These are phyloP conservation scores for Apiospora saccharicola DNA, from an alignment of 2,329 filamentous ascomycete genomes.

Conservation along the genomic window DNA sequence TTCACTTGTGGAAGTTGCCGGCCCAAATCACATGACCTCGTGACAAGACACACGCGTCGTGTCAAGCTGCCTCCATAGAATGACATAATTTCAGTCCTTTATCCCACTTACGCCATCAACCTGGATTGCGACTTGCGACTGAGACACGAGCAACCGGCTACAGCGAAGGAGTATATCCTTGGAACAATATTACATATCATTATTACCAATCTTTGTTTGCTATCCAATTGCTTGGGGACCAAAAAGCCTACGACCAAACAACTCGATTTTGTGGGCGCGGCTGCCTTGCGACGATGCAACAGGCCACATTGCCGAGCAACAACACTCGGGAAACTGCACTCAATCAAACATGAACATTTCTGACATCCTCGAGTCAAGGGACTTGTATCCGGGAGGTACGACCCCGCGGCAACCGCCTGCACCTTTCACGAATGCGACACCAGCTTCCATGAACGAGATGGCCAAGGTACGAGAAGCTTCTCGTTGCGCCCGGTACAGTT, in stretches of 20 bases:
- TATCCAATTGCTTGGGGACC: background rate
- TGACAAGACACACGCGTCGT: background rate
- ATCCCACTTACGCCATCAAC: background rate
- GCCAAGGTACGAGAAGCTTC: background rate
- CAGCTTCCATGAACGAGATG: background rate
- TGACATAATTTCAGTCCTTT: background rate
- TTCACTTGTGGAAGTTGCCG: background rate
- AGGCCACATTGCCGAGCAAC: background rate
- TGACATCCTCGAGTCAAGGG: background rate
- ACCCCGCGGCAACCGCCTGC: background rate
- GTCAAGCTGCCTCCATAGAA: background rate
- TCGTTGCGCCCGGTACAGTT: background rate
- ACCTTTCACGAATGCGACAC: background rate
- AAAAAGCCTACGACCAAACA: background rate
- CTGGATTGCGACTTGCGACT: background rate
- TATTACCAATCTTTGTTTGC: background rate
- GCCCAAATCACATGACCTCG: background rate
- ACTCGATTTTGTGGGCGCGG: background rate
- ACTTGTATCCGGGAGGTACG: background rate
- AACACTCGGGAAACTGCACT: background rate
- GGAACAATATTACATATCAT: background rate
- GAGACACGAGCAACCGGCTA: background rate
- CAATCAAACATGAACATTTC: background rate
- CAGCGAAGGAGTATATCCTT: background rate
- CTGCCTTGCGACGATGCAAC: slow-evolving; percentile 12